phyloP scores from a whole-genome alignment of 1,284 basidiomycete genomes.

The Leccinum fallax region DNA sequence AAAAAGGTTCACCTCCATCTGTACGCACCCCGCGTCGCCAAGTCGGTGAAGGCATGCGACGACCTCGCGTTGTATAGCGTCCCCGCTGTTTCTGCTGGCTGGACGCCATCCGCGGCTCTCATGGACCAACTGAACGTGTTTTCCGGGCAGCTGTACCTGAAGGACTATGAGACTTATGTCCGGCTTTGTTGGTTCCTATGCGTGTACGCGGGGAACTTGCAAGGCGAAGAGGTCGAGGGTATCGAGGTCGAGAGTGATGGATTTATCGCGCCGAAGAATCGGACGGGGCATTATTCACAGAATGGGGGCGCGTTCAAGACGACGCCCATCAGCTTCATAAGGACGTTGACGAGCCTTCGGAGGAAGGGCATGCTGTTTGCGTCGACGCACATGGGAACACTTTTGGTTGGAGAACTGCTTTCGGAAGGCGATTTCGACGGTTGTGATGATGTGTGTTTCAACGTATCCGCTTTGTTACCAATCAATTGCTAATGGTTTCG shows the following conservation, averaged over 20 bases:
- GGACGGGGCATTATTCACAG: not conserved
- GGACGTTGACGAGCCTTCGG: conserved; percentile 38
- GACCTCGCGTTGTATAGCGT: conserved; percentile 41
- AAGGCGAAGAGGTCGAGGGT: conserved; percentile 11
- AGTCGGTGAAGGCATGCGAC: conserved; percentile 42
- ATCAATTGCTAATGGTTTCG: not conserved
- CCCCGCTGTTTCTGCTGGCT: conserved; percentile 26
- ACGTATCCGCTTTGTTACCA: not conserved
- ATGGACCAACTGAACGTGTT: conserved; percentile 44
- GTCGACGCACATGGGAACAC: conserved; percentile 45
- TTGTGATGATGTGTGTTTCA: not conserved
- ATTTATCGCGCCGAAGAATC: not conserved
- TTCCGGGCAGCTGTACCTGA: conserved; percentile 34
- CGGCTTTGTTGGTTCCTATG: conserved; percentile 41
- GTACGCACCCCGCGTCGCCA: conserved; percentile 44
- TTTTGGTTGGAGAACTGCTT: conserved; percentile 39
- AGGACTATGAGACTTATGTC: conserved; percentile 34
- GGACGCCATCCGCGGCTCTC: conserved; percentile 22
- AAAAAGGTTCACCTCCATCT: conserved; percentile 42
- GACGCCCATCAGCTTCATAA: conserved; percentile 22
- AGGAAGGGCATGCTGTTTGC: conserved; percentile 44
- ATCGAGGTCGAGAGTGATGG: conserved; percentile 19
- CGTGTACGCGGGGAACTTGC: conserved; percentile 26
- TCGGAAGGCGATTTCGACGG: conserved; percentile 25
- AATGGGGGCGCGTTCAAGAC: not conserved